Conservation (phyloP, 1,284 basidiomycete genomes). For the Heterobasidion annosum region DNA sequence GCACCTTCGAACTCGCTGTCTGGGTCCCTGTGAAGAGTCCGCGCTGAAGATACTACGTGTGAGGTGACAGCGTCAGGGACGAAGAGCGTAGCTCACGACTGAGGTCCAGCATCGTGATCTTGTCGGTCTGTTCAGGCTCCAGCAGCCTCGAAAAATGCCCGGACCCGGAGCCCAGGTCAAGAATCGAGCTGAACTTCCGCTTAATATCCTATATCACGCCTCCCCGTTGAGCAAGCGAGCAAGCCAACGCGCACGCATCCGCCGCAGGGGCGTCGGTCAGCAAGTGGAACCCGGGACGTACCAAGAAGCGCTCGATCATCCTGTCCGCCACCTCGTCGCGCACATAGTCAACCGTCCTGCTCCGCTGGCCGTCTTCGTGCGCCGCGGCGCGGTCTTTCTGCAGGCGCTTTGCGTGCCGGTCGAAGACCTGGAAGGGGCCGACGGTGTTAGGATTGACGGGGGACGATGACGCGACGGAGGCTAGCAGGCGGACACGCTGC, state of each 20-base stretch:
- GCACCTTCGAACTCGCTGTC: constrained; percentile 72
- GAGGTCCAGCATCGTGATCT: constrained; percentile 83
- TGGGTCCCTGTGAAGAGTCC: constrained; percentile 62
- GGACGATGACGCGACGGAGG: constrained; percentile 16
- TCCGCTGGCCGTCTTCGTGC: constrained; percentile 48
- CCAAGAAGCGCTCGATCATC: constrained; percentile 85
- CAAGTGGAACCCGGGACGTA: constrained; percentile 18
- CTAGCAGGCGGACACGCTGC: constrained; percentile 15
- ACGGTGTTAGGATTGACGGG: constrained; percentile 31
- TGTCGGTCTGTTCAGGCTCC: constrained; percentile 63
- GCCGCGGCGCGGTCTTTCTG: constrained; percentile 76
- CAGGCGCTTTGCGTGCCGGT: constrained; percentile 72
- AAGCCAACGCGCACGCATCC: neutral
- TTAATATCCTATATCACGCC: constrained; percentile 74
- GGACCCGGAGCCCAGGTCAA: constrained; percentile 93
- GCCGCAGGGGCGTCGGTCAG: neutral
- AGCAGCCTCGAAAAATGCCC: constrained; percentile 87
- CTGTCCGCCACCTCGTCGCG: constrained; percentile 86
- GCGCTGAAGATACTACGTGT: constrained; percentile 29
- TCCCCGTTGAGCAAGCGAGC: neutral
- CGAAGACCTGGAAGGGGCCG: constrained; percentile 78
- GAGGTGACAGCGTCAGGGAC: neutral
- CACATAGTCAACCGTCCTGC: constrained; percentile 86
- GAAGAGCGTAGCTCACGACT: constrained; percentile 46
- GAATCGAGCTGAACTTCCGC: constrained; percentile 68